Evolutionary conservation across 805 yeast genomes (phyloP).

Genomic region (Metschnikowia koreensis): DNA sequence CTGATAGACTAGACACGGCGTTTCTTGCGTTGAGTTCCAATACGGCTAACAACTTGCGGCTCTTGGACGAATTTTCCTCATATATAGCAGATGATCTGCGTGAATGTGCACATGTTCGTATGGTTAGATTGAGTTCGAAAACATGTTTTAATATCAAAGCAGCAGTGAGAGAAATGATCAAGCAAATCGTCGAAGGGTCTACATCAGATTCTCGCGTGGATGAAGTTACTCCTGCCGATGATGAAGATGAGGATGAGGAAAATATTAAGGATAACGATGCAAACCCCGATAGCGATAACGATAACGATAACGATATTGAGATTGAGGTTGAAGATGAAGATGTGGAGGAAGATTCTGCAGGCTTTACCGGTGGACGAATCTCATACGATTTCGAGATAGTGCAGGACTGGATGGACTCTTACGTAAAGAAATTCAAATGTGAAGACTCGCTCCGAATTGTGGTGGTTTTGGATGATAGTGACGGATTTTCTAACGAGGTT

Average conservation of each 20-base stretch:
- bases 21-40: slow-evolving; percentile 39
- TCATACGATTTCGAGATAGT: slow-evolving; percentile 38
- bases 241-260: slow-evolving; percentile 14
- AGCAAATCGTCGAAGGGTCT: slow-evolving; percentile 25
- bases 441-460: slow-evolving; percentile 20
- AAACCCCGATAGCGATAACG: slow-evolving; percentile 2
- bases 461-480: slow-evolving; percentile 38
- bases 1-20: slow-evolving; percentile 28
- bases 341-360: slow-evolving; percentile 14
- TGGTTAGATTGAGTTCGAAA: slow-evolving; percentile 31
- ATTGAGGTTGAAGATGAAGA: slow-evolving; percentile 18
- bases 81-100: slow-evolving; percentile 15
- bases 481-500: slow-evolving; percentile 32
- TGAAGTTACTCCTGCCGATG: background rate
- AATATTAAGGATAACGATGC: slow-evolving; percentile 8
- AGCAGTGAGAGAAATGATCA: slow-evolving; percentile 32
- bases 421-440: slow-evolving; percentile 8
- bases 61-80: slow-evolving; percentile 33
- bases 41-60: slow-evolving; percentile 40
- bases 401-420: slow-evolving; percentile 29
- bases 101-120: slow-evolving; percentile 14
- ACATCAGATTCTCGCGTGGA: background rate
- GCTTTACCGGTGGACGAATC: slow-evolving; percentile 21
- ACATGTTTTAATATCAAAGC: slow-evolving; percentile 34
- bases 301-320: slow-evolving; percentile 10